Conservation (phyloP, 225 moss, liverwort and hornwort genomes). For the Polytrichum formosum region DNA sequence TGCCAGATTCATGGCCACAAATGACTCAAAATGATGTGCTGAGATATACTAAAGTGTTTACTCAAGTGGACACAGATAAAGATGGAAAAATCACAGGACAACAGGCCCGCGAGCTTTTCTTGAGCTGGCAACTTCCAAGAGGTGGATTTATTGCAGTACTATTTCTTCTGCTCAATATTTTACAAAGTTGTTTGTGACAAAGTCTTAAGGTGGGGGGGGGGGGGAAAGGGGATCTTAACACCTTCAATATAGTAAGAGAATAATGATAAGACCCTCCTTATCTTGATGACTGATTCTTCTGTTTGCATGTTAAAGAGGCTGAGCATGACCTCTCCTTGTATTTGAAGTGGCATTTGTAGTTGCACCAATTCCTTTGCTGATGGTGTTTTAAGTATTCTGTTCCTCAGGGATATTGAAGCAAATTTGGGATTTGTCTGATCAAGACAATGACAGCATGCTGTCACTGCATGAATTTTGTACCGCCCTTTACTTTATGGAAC, state of each 20-base stretch:
- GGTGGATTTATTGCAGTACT: conserved; percentile 34
- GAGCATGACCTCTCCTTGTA: no score
- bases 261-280: no score
- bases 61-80: conserved; percentile 91
- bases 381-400: background rate
- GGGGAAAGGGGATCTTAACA: no score
- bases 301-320: no score
- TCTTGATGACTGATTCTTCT: no score
- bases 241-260: no score
- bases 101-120: conserved; percentile 91
- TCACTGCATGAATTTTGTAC: conserved; percentile 90
- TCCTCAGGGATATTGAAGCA: conserved; percentile 91
- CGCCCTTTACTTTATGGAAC: conserved; percentile 94
- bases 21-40: conserved; percentile 79
- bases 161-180: background rate
- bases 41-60: conserved; percentile 72
- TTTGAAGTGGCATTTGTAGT: no score
- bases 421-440: conserved; percentile 97
- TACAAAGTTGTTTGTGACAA: no score
- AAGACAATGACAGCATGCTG: conserved; percentile 92
- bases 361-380: no score
- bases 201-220: no score
- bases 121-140: conserved; percentile 97
- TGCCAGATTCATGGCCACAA: conserved; percentile 72
- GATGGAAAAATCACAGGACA: conserved; percentile 93